These are phyloP conservation scores for Farysia itapuensis DNA, from an alignment of 1,284 basidiomycete species.

Conservation along the genomic window DNA sequence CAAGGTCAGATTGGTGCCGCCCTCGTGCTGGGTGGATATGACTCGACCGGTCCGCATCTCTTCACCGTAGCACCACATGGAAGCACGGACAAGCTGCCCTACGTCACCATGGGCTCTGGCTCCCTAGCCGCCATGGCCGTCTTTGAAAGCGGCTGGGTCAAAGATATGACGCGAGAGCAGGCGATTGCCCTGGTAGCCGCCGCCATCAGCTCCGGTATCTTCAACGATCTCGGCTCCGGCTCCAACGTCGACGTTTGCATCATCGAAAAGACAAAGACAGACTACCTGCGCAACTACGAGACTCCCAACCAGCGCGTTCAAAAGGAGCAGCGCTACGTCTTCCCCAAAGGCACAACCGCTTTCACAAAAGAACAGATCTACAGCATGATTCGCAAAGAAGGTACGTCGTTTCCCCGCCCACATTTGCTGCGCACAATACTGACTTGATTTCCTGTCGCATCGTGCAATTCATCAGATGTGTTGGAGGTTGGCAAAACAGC, in stretches of 20 bases:
- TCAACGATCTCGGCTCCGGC: constrained; percentile 97
- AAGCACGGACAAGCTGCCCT: constrained; percentile 96
- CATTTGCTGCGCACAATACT: background rate
- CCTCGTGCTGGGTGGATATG: constrained; percentile 94
- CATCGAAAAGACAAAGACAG: constrained; percentile 64
- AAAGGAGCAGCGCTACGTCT: constrained; percentile 61
- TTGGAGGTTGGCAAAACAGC: constrained; percentile 35
- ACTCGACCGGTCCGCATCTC: constrained; percentile 86
- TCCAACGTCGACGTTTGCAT: constrained; percentile 96
- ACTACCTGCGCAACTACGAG: constrained; percentile 54
- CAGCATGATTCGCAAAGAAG: constrained; percentile 66
- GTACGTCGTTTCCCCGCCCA: constrained; percentile 36
- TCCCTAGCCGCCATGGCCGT: constrained; percentile 97
- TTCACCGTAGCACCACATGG: constrained; percentile 97
- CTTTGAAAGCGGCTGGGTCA: constrained; percentile 84
- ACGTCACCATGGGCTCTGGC: constrained; percentile 98
- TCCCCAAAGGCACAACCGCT: constrained; percentile 75
- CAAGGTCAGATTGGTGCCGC: constrained; percentile 94
- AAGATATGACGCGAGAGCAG: constrained; percentile 79
- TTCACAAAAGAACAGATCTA: constrained; percentile 56
- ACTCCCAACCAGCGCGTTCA: constrained; percentile 54
- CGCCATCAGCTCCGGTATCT: constrained; percentile 93
- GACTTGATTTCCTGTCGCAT: no score
- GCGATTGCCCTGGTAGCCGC: constrained; percentile 81
- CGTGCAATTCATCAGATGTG: constrained; percentile 29